These are phyloP conservation scores for Venturia effusa DNA, from an alignment of 2,329 filamentous ascomycete genomes.

Conservation along the genomic window DNA sequence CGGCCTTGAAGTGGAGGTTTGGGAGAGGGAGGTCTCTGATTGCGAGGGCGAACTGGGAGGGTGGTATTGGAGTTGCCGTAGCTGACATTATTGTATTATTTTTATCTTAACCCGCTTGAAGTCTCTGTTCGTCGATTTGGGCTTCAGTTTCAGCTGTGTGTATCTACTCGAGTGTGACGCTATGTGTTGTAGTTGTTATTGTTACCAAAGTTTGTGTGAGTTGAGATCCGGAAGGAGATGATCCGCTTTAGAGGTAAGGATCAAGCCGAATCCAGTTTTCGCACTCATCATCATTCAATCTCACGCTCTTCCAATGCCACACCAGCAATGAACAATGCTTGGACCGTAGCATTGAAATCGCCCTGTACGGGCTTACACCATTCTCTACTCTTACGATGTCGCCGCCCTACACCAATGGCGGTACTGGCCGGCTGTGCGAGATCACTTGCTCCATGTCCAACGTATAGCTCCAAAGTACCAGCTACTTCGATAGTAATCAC, in stretches of 20 bases:
- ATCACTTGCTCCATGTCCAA: not conserved
- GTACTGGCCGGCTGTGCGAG: not conserved
- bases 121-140: not conserved
- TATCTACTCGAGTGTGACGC: not conserved
- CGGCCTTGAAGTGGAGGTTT: slow-evolving; percentile 60
- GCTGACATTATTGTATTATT: slow-evolving; percentile 43
- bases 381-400: not conserved
- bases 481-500: no score
- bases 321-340: slow-evolving; percentile 11
- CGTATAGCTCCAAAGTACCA: not conserved
- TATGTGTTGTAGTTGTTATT: not conserved
- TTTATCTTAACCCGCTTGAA: not conserved
- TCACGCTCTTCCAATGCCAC: not conserved
- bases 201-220: not conserved
- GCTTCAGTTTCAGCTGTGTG: no score
- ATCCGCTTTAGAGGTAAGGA: not conserved
- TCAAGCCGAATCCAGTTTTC: not conserved
- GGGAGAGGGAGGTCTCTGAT: slow-evolving; percentile 55
- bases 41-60: slow-evolving; percentile 54
- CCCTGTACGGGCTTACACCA: not conserved
- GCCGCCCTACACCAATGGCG: not conserved
- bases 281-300: not conserved
- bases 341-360: not conserved
- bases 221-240: not conserved
- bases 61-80: slow-evolving; percentile 49